A percentile compares a stretch with the other conserved stretches of the same genome.
Conservation (phyloP, 1,139 yeast species). For the Citeromyces siamensis region DNA sequence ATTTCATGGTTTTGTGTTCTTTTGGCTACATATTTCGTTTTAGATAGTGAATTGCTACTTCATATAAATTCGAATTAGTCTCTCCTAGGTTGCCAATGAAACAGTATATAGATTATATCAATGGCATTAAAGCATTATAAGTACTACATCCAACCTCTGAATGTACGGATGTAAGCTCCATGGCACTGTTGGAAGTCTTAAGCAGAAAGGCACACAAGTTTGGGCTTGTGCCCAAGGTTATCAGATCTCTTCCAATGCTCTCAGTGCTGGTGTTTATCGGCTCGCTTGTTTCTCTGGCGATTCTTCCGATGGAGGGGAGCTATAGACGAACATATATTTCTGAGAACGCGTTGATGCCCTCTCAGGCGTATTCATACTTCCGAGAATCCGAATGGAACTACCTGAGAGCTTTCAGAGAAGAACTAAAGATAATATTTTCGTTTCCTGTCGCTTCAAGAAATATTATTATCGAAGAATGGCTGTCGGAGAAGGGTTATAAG, state of each 20-base stretch:
- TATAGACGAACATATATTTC: conserved; percentile 76
- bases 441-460: conserved; percentile 27
- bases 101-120: too few relatives aligned
- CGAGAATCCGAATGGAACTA: conserved; percentile 93
- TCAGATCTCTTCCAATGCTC: conserved; percentile 42
- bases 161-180: too few relatives aligned
- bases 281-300: conserved; percentile 45
- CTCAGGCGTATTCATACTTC: conserved; percentile 86
- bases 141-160: too few relatives aligned
- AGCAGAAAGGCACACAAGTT: conserved; percentile 30
- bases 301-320: conserved; percentile 72
- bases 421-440: conserved; percentile 27
- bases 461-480: conserved; percentile 40
- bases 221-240: conserved; percentile 48
- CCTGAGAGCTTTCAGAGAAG: conserved; percentile 73
- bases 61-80: too few relatives aligned
- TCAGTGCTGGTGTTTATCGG: conserved; percentile 55
- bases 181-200: conserved; percentile 18
- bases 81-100: too few relatives aligned
- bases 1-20: too few relatives aligned
- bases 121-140: too few relatives aligned
- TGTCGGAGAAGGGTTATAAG: conserved; percentile 62
- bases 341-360: conserved; percentile 95
- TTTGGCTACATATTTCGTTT: too few relatives aligned
- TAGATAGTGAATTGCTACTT: too few relatives aligned